Evolutionary conservation across 345 rosid species (phyloP).

Genomic region (Hibiscus trionum): DNA sequence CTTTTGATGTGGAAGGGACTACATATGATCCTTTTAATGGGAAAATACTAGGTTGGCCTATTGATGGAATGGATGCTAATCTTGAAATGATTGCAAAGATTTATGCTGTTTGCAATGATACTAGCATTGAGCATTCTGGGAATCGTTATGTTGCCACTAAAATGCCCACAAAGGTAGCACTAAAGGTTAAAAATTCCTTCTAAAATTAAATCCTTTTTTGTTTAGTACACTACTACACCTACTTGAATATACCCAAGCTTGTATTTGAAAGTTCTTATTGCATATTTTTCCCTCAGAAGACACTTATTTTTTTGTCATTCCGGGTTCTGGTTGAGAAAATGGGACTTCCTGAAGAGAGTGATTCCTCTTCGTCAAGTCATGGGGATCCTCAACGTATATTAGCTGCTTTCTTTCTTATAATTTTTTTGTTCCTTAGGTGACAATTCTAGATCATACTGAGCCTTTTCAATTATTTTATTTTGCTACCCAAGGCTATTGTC

Average conservation of each 20-base stretch:
- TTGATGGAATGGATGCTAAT: constrained; percentile 69
- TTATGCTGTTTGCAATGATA: too few species aligned
- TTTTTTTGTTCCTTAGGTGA: too few species aligned
- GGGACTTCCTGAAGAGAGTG: constrained; percentile 60
- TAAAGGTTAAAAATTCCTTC: constrained; percentile 46
- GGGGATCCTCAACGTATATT: constrained; percentile 27
- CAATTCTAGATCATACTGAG: too few species aligned
- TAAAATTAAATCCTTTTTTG: background rate
- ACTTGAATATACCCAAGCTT: background rate
- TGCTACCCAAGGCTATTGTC: too few species aligned
- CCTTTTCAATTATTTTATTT: too few species aligned
- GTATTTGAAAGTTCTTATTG: background rate
- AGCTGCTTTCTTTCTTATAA: too few species aligned
- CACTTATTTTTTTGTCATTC: background rate
- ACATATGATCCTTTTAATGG: constrained; percentile 88
- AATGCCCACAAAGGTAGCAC: constrained; percentile 90
- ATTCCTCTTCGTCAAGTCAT: constrained; percentile 31
- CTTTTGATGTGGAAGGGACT: too few species aligned
- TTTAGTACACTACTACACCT: background rate
- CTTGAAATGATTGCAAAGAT: constrained; percentile 36
- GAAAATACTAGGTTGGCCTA: constrained; percentile 60
- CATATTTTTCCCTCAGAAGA: background rate
- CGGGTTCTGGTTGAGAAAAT: constrained; percentile 96
- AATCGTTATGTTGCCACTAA: constrained; percentile 29
- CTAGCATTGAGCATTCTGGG: too few species aligned